Conservation (phyloP, 257 asterid species). For the Pogostemon cablin region DNA sequence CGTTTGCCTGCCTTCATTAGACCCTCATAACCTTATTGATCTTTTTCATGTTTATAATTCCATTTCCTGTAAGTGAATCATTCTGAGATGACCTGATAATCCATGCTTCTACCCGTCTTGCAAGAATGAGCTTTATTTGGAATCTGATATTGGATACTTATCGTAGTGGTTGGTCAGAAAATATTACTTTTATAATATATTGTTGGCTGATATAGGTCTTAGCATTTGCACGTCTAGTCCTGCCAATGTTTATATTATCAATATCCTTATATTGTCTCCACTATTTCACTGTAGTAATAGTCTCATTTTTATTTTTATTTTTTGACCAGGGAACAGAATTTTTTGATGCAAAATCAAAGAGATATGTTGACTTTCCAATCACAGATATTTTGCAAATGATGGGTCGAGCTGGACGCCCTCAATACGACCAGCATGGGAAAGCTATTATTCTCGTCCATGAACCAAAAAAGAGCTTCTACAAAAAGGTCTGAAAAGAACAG, state of each 20-base stretch:
- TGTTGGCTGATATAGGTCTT: slow-evolving; percentile 15
- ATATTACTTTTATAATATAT: neutral
- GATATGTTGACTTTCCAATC: slow-evolving; percentile 96
- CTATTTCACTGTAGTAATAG: neutral
- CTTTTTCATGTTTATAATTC: neutral
- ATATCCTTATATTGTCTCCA: slow-evolving; percentile 4
- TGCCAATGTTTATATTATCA: slow-evolving; percentile 1
- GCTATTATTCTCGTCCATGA: slow-evolving; percentile 99
- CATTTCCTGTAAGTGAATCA: neutral
- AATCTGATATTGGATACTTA: neutral
- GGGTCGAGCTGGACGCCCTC: slow-evolving; percentile 99
- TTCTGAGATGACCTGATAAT: neutral
- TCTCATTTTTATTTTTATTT: neutral
- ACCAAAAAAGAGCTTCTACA: slow-evolving; percentile 97
- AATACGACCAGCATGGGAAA: slow-evolving; percentile 95
- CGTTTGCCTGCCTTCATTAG: neutral
- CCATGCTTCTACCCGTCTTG: neutral
- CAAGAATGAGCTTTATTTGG: neutral
- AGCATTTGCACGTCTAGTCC: neutral
- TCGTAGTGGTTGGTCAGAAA: neutral
- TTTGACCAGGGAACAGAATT: slow-evolving; percentile 87
- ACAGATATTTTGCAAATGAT: slow-evolving; percentile 98
- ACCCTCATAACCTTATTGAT: slow-evolving; percentile 11
- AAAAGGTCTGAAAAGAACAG: slow-evolving; percentile 55
- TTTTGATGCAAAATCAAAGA: slow-evolving; percentile 88